These are phyloP conservation scores for Pholiota microspora DNA, from an alignment of 768 basidiomycete species.

Conservation along the genomic window DNA sequence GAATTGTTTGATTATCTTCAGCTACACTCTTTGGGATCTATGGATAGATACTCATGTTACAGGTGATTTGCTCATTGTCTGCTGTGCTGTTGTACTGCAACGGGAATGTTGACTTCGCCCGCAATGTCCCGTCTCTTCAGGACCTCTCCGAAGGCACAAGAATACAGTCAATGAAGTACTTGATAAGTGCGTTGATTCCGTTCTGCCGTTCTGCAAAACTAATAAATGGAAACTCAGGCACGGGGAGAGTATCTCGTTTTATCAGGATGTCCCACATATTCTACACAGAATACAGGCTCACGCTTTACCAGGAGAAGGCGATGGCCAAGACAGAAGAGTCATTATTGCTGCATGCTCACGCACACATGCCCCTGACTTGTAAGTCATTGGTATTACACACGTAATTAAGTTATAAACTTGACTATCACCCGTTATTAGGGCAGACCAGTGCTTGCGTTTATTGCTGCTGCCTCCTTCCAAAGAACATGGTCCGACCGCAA, in stretches of 20 bases:
- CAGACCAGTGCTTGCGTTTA: slow-evolving; percentile 68
- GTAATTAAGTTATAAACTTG: no score
- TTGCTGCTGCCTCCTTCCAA: slow-evolving; percentile 48
- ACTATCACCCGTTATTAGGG: no score
- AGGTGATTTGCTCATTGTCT: slow-evolving; percentile 30
- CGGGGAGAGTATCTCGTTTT: slow-evolving; percentile 63
- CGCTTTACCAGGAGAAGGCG: slow-evolving; percentile 27
- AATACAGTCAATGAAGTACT: slow-evolving; percentile 46
- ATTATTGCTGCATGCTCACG: slow-evolving; percentile 74
- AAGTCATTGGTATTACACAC: slow-evolving; percentile 22
- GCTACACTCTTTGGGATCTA: slow-evolving; percentile 84
- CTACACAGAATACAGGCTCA: slow-evolving; percentile 50
- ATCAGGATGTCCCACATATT: slow-evolving; percentile 73
- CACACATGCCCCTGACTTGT: slow-evolving; percentile 70
- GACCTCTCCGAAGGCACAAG: slow-evolving; percentile 50
- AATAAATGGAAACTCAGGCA: slow-evolving; percentile 36
- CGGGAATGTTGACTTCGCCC: no score
- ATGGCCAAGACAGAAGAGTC: slow-evolving; percentile 14
- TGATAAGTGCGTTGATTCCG: slow-evolving; percentile 37
- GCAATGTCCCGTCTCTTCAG: no score
- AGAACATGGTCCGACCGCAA: slow-evolving; percentile 25
- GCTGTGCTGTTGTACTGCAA: not conserved
- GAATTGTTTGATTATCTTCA: slow-evolving; percentile 21
- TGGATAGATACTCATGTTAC: slow-evolving; percentile 84
- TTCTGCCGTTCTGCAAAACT: no score